Evolutionary conservation across 352 stramenopile genomes (phyloP).

Genomic region (Globisporangium nunn): DNA sequence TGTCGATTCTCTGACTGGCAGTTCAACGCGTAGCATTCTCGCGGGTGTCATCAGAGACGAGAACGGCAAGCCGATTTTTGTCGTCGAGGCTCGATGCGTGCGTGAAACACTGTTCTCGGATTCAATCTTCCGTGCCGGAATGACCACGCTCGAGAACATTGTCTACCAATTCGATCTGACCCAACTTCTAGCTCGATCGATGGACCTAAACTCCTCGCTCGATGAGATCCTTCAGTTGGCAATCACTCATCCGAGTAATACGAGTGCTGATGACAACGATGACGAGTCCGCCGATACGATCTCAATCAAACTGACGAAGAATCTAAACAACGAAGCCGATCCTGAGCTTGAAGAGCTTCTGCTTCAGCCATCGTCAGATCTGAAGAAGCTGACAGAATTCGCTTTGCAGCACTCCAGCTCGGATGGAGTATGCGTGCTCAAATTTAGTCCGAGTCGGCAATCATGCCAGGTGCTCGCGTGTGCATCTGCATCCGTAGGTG

Average conservation of each 20-base stretch:
- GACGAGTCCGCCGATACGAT: slow-evolving; percentile 7
- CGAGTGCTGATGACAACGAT: background rate
- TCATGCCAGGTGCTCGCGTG: slow-evolving; percentile 27
- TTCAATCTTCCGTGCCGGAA: slow-evolving; percentile 39
- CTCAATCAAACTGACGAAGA: slow-evolving; percentile 8
- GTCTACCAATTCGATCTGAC: slow-evolving; percentile 60
- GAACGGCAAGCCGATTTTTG: slow-evolving; percentile 37
- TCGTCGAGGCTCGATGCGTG: slow-evolving; percentile 47
- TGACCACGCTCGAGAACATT: slow-evolving; percentile 59
- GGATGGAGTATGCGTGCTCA: slow-evolving; percentile 39
- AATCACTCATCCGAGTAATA: slow-evolving; percentile 6
- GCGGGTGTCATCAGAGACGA: slow-evolving; percentile 41
- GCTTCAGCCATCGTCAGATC: slow-evolving; percentile 26
- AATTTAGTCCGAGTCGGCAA: slow-evolving; percentile 33
- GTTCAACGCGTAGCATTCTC: slow-evolving; percentile 21
- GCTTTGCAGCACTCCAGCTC: slow-evolving; percentile 19
- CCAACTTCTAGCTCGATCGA: slow-evolving; percentile 23
- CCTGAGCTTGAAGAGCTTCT: slow-evolving; percentile 19
- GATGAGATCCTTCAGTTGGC: slow-evolving; percentile 32
- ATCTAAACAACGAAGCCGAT: slow-evolving; percentile 17
- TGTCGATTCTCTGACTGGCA: slow-evolving; percentile 27
- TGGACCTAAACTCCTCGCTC: slow-evolving; percentile 23
- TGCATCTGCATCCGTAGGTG: slow-evolving; percentile 6
- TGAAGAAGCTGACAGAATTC: slow-evolving; percentile 22
- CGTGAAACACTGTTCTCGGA: slow-evolving; percentile 39